A percentile compares a stretch with the other conserved stretches of the same genome.
Evolutionary conservation across 2,329 filamentous ascomycete species (phyloP).

Genomic region (Fusarium sulawesiense): DNA sequence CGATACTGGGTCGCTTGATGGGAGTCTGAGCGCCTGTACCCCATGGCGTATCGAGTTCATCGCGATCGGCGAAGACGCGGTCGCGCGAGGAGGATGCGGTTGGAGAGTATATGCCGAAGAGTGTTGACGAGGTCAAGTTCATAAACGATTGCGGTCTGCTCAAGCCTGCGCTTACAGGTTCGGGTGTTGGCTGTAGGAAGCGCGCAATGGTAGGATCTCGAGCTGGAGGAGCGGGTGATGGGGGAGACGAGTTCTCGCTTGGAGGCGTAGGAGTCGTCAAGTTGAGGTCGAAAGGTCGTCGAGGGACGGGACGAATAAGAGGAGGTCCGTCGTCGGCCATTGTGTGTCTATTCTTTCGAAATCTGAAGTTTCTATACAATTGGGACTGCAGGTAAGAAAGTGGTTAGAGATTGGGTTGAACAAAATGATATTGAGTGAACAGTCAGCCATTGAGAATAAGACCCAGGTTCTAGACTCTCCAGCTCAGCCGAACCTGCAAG

Average conservation of each 20-base stretch:
- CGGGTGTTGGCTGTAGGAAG: conserved; percentile 54
- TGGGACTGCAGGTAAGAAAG: background rate
- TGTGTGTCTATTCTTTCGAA: background rate
- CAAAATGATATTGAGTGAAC: background rate
- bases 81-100: conserved; percentile 67
- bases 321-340: conserved; percentile 62
- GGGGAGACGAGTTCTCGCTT: conserved; percentile 46
- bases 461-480: conserved; percentile 3
- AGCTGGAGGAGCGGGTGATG: conserved; percentile 33
- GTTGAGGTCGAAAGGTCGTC: conserved; percentile 75
- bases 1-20: conserved; percentile 55
- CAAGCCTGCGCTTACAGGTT: conserved; percentile 53
- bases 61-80: conserved; percentile 55
- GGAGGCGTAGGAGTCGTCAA: conserved; percentile 60
- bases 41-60: conserved; percentile 77
- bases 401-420: background rate
- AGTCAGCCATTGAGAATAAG: background rate
- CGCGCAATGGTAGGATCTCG: conserved; percentile 51
- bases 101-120: conserved; percentile 90
- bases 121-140: conserved; percentile 88
- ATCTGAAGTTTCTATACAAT: background rate
- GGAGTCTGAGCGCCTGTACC: conserved; percentile 82
- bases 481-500: conserved; percentile 24
- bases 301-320: conserved; percentile 76
- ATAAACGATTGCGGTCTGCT: conserved; percentile 81